Evolutionary conservation across 1,139 yeast genomes (phyloP).

Genomic region (Yamadazyma diddensiae): DNA sequence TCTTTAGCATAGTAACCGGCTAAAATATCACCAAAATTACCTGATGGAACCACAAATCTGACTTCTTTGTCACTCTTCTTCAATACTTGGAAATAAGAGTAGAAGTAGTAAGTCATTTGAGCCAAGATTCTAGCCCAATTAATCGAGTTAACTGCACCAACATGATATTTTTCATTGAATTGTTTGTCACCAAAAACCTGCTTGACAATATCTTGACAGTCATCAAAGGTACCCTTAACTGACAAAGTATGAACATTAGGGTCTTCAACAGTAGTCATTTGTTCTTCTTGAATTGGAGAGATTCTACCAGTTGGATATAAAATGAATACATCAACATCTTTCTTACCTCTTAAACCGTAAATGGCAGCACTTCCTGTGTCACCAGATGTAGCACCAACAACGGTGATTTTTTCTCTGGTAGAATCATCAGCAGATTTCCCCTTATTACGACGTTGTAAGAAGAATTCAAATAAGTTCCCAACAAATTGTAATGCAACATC

Average conservation of each 20-base stretch:
- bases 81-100: slow-evolving; percentile 76
- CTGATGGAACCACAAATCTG: slow-evolving; percentile 92
- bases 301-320: slow-evolving; percentile 96
- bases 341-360: slow-evolving; percentile 93
- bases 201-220: slow-evolving; percentile 95
- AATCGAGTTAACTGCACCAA: slow-evolving; percentile 97
- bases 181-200: slow-evolving; percentile 85
- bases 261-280: slow-evolving; percentile 97
- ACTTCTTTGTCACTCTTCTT: slow-evolving; percentile 43
- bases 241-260: slow-evolving; percentile 91
- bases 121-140: slow-evolving; percentile 99
- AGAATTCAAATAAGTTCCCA: slow-evolving; percentile 93
- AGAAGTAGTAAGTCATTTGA: slow-evolving; percentile 94
- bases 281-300: slow-evolving; percentile 96
- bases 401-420: slow-evolving; percentile 75
- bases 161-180: slow-evolving; percentile 84
- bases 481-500: slow-evolving; percentile 98
- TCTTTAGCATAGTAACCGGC: slow-evolving; percentile 94
- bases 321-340: slow-evolving; percentile 94
- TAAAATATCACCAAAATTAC: slow-evolving; percentile 95
- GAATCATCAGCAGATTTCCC: slow-evolving; percentile 51
- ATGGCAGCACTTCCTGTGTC: slow-evolving; percentile 99
- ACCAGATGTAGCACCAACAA: slow-evolving; percentile 98
- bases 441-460: slow-evolving; percentile 72
- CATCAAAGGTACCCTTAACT: slow-evolving; percentile 95